phyloP scores from a whole-genome alignment of 805 yeast genomes.

The Cyberlindnera maritima region DNA sequence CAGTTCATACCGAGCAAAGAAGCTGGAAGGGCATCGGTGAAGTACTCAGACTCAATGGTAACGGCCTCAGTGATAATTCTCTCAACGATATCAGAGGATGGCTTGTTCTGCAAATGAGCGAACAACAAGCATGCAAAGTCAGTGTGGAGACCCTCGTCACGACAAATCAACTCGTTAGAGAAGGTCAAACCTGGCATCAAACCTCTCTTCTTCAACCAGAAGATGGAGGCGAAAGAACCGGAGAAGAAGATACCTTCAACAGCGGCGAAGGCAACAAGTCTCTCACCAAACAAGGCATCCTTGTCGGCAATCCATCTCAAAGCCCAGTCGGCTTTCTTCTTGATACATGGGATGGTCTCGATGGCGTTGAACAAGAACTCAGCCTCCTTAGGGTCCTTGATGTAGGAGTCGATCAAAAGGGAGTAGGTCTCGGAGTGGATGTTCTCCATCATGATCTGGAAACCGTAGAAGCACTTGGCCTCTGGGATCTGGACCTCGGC shows the following conservation, averaged over 20 bases:
- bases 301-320: slow-evolving; percentile 92
- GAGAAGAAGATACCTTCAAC: slow-evolving; percentile 98
- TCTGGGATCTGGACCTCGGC: slow-evolving; percentile 97
- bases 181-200: slow-evolving; percentile 98
- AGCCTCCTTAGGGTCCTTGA: slow-evolving; percentile 93
- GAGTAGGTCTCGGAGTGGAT: slow-evolving; percentile 98
- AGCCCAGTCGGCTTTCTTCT: slow-evolving; percentile 99
- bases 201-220: slow-evolving; percentile 99
- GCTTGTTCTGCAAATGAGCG: slow-evolving; percentile 90
- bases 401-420: slow-evolving; percentile 87
- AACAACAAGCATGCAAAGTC: slow-evolving; percentile 96
- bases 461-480: slow-evolving; percentile 98
- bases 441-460: slow-evolving; percentile 99
- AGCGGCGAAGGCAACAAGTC: slow-evolving; percentile 97
- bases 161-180: slow-evolving; percentile 94
- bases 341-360: slow-evolving; percentile 93
- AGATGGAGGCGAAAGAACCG: slow-evolving; percentile 97
- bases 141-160: slow-evolving; percentile 98
- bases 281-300: slow-evolving; percentile 88
- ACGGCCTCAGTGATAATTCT: slow-evolving; percentile 94
- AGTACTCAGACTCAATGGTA: slow-evolving; percentile 87
- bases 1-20: slow-evolving; percentile 93
- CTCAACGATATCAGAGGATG: slow-evolving; percentile 73
- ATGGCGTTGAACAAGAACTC: slow-evolving; percentile 91
- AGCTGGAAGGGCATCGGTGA: slow-evolving; percentile 93